Evolutionary conservation across 2,329 filamentous ascomycete species (phyloP), one percentile per base, ranked within the genome.

Genomic region (Trichophyton mentagrophytes): DNA sequence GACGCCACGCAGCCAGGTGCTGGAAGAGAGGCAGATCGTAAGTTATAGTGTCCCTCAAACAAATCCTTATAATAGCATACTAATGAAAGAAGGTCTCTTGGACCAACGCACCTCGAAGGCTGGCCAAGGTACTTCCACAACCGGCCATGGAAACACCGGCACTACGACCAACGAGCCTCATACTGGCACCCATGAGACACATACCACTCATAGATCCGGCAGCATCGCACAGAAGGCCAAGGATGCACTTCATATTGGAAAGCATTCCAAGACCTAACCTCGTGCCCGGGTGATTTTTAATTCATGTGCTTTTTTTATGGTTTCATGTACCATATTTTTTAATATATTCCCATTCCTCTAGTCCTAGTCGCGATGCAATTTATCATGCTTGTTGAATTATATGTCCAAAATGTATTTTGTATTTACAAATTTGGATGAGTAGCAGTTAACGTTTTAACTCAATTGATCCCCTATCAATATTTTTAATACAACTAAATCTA

Each of bases 21-120:
- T 9, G 85, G 84, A 2, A 74, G 72, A 40, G 86, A 89, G 70
- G 85, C 85, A 63, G 84, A 86, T 65, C 80, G 86, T 85, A 71
- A 68, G 74, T 71, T 49, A 20, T 20, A 33, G 33, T 3, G n/a
- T 11, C 51, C 9, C 30, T 36, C 36, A 2, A 25, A 33, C 7
- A 6, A 30, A 6, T 30, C 8, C 6, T 30, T 0, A 49, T n/a
- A 13, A 59, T 55, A 20, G 30, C 3, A 42, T 36, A 25, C 13
- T 36, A 25, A 40, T 22, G 15, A n/a, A 57, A 30, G 27, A 33
- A 63, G 62, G 62, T 47, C 58, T 63, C 36, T 13, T 62, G 22
- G 62, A 63, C 27, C 60, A 63, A n/a, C 51, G 27, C 27, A 27
- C 51, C 11, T 33, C 51, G 2, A 55, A 55, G 51, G 27, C 51